Evolutionary conservation across 2,329 filamentous ascomycete genomes (phyloP).

Genomic region (Neonectria coccinea): DNA sequence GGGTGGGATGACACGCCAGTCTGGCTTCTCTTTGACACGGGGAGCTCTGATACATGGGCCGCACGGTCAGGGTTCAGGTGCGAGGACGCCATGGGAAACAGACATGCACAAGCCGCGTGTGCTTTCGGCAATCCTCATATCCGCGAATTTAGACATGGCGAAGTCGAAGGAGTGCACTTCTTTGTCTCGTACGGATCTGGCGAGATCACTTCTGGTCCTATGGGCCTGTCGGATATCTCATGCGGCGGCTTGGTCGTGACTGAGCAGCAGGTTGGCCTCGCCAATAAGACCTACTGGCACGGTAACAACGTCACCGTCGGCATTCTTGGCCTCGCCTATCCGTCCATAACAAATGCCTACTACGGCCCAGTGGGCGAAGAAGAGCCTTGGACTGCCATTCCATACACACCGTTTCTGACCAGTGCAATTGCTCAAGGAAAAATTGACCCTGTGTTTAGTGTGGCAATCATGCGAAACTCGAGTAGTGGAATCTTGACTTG

Average conservation of each 20-base stretch:
- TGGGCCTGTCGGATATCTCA: slow-evolving; percentile 60
- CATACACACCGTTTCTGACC: slow-evolving; percentile 63
- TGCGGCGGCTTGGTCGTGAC: slow-evolving; percentile 59
- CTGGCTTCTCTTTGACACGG: slow-evolving; percentile 62
- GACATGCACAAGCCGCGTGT: slow-evolving; percentile 50
- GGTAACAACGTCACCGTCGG: slow-evolving; percentile 65
- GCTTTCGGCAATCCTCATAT: slow-evolving; percentile 56
- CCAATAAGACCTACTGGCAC: slow-evolving; percentile 62
- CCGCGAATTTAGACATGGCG: slow-evolving; percentile 55
- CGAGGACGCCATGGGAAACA: slow-evolving; percentile 50
- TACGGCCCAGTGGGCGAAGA: slow-evolving; percentile 55
- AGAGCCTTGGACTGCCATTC: slow-evolving; percentile 51
- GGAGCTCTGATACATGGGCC: slow-evolving; percentile 65
- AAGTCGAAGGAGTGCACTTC: slow-evolving; percentile 58
- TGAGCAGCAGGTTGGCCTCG: slow-evolving; percentile 61
- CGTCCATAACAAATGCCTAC: slow-evolving; percentile 62
- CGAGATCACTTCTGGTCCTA: slow-evolving; percentile 59
- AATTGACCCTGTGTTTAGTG: slow-evolving; percentile 60
- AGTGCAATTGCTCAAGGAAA: slow-evolving; percentile 59
- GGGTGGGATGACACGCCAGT: slow-evolving; percentile 53
- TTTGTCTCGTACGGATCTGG: slow-evolving; percentile 61
- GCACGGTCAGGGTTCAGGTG: slow-evolving; percentile 57
- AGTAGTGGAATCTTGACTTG: slow-evolving; percentile 59
- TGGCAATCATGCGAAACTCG: slow-evolving; percentile 61
- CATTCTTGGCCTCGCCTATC: slow-evolving; percentile 63